Base-by-base conservation (phyloP, 1,284 basidiomycete genomes). In the Neonothopanus nambi region DNA sequence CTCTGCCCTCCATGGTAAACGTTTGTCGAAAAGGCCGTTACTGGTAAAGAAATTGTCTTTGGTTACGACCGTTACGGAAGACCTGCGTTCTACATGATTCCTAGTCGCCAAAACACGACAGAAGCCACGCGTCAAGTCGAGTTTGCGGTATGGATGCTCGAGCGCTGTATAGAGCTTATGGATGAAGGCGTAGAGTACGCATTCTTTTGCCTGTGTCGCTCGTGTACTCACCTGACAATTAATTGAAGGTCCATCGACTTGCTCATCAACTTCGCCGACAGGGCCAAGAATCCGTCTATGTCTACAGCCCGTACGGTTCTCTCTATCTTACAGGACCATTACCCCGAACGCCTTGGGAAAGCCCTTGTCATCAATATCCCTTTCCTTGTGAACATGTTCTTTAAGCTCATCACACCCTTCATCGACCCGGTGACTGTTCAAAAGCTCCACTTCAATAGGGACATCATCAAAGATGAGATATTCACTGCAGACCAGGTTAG, bases 291-390 rank as follows among this genome's bases (percentile, higher is more conserved):
- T 44, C 89, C 93, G 0, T 84, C 89, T 1, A 67, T 94, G 26
- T 62, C 74, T 17, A 84, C 80, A 1, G 74, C 88, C 1, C 77
- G 86, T 24, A 74, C 81, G 41, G 80, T 91, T 15, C 76, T 93
- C 40, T 76, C 81, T 68, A 91, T 94, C 60, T 74, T 95, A 23
- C 93, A 95, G 67, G 82, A 87, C 57, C 93, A 96, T 67, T 94
- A 97, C 65, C 92, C 93, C 1, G 94, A 96, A 72, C 84, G 93
- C n/a, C 82, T 98, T 33, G 93, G 93, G n/a, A 76, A 84, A 21
- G 85, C 92, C 1, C 72, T 95, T 42, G 85, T 96, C 59, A 78
- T 89, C 56, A 93, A 95, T 64, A 83, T 94, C 44, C 94, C 95
- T 20, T 92, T 81, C 72, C 70, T 92, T 59, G 71, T 95, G 58